phyloP scores from a whole-genome alignment of 495 filamentous ascomycete species.

The Penicillium turbatum region DNA sequence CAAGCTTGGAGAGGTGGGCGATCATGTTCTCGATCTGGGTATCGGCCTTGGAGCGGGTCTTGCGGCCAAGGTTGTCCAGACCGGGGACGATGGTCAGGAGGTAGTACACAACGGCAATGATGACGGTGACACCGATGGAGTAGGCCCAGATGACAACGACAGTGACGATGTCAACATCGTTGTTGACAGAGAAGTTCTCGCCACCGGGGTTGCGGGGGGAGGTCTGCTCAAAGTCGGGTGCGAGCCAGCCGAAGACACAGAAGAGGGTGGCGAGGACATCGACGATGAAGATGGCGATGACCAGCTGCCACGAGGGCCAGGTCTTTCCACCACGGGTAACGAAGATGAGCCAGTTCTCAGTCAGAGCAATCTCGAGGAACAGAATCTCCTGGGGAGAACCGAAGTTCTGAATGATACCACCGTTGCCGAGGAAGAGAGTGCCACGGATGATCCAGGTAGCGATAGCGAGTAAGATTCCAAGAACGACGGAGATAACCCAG shows the following conservation, averaged over 20 bases:
- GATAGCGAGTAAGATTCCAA: constrained; percentile 60
- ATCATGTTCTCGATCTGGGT: constrained; percentile 81
- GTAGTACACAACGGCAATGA: constrained; percentile 76
- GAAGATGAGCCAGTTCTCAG: constrained; percentile 79
- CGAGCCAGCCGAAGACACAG: constrained; percentile 69
- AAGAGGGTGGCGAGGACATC: constrained; percentile 68
- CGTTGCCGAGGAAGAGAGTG: constrained; percentile 59
- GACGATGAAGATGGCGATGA: constrained; percentile 66
- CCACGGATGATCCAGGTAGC: constrained; percentile 69
- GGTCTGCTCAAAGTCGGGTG: constrained; percentile 41
- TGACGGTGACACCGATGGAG: constrained; percentile 72
- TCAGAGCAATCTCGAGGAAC: constrained; percentile 69
- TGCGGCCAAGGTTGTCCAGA: constrained; percentile 74
- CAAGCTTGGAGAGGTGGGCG: constrained; percentile 68
- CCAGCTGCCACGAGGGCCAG: constrained; percentile 68
- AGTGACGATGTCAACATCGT: constrained; percentile 69
- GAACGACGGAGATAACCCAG: constrained; percentile 67
- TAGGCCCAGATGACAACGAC: constrained; percentile 74
- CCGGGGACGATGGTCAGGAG: constrained; percentile 61
- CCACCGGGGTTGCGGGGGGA: constrained; percentile 40
- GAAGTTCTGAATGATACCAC: constrained; percentile 70
- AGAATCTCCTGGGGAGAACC: constrained; percentile 68
- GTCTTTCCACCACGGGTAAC: constrained; percentile 70
- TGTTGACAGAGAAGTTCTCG: constrained; percentile 49
- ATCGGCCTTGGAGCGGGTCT: constrained; percentile 68